Conservation (phyloP, 768 basidiomycete species). For the Sporobolomyces roseus region DNA sequence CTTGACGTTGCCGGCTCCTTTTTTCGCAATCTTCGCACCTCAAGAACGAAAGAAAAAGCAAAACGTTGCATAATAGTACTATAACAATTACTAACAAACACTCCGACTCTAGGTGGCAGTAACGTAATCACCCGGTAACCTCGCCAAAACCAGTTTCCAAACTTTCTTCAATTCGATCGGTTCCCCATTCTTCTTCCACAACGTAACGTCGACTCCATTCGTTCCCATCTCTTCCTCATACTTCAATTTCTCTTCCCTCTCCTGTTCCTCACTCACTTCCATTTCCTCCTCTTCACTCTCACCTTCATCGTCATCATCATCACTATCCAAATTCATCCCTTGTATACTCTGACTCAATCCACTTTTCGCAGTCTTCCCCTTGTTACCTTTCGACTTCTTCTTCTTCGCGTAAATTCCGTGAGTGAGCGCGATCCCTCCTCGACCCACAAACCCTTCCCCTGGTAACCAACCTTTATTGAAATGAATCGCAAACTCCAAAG, state of each 20-base stretch:
- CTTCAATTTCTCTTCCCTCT: background rate
- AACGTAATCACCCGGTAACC: slow-evolving; percentile 19
- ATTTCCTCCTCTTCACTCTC: background rate
- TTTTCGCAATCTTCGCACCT: too few relatives aligned
- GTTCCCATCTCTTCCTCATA: background rate
- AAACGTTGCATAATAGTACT: too few relatives aligned
- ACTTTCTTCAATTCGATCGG: slow-evolving; percentile 39
- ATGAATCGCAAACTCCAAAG: slow-evolving; percentile 14
- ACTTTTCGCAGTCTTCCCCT: background rate
- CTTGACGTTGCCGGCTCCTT: too few relatives aligned
- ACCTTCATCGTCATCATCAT: background rate
- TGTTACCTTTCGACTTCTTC: background rate
- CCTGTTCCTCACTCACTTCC: background rate
- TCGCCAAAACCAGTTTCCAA: slow-evolving; percentile 24
- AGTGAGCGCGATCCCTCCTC: too few relatives aligned
- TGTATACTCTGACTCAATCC: background rate
- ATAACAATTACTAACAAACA: too few relatives aligned
- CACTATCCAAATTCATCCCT: slow-evolving; percentile 9
- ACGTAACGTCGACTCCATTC: slow-evolving; percentile 28
- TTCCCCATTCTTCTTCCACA: slow-evolving; percentile 30
- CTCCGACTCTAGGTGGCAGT: slow-evolving; percentile 22
- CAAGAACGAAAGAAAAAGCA: too few relatives aligned
- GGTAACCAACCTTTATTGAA: slow-evolving; percentile 24
- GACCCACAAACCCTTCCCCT: background rate
- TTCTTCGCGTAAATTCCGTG: background rate